These are phyloP conservation scores for Turnera subulata DNA, from an alignment of 345 rosid genomes.

Conservation along the genomic window DNA sequence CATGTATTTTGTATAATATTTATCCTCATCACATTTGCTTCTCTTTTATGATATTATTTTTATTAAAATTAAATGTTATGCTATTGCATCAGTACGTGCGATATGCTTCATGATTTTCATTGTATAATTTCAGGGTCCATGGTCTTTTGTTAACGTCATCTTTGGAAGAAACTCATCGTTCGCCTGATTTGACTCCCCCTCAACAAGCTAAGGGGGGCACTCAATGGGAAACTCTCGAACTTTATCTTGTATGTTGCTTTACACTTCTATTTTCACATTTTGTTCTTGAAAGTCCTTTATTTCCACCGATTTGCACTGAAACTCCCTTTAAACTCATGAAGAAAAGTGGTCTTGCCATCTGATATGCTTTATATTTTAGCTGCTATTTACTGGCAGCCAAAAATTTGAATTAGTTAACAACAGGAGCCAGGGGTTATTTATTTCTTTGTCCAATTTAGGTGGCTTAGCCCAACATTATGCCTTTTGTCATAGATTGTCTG, in stretches of 20 bases:
- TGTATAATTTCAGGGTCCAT: constrained; percentile 42
- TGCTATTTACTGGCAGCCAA: too few species aligned
- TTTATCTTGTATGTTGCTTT: constrained; percentile 72
- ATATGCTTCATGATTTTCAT: constrained; percentile 14
- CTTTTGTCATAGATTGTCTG: not conserved
- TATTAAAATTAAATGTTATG: too few species aligned
- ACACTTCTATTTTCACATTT: constrained; percentile 9
- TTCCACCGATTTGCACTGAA: not conserved
- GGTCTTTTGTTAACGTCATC: constrained; percentile 59
- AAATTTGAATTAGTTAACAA: too few species aligned
- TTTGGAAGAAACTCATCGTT: constrained; percentile 50
- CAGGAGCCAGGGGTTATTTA: not conserved
- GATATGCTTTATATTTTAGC: not conserved
- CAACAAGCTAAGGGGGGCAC: constrained; percentile 43
- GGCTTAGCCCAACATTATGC: not conserved
- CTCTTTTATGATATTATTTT: too few species aligned
- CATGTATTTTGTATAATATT: not conserved
- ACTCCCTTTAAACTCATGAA: not conserved
- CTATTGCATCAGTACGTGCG: not conserved
- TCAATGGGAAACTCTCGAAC: constrained; percentile 90
- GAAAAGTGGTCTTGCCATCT: not conserved
- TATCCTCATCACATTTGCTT: too few species aligned
- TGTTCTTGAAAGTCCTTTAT: not conserved
- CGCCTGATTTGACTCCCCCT: constrained; percentile 44
- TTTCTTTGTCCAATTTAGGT: not conserved